Conservation (phyloP, 768 basidiomycete species). For the Lactarius indigo region DNA sequence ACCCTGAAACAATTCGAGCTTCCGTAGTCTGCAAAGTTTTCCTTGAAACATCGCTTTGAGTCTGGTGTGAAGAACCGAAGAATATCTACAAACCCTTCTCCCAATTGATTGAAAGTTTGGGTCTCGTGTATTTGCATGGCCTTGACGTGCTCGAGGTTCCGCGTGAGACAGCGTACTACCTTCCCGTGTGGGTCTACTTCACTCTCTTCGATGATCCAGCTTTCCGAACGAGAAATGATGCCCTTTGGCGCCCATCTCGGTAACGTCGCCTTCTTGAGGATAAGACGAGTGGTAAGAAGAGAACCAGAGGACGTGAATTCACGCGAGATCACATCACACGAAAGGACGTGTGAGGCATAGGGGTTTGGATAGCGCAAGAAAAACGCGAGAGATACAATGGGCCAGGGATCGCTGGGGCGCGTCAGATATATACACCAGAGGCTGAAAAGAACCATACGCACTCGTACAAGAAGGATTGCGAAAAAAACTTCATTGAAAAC, state of each 20-base stretch:
- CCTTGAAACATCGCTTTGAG: constrained; percentile 36
- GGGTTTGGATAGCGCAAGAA: constrained; percentile 96
- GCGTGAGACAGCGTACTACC: constrained; percentile 73
- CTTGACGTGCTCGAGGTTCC: constrained; percentile 92
- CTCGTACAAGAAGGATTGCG: constrained; percentile 57
- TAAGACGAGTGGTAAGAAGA: constrained; percentile 82
- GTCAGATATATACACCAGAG: constrained; percentile 14
- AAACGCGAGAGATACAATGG: constrained; percentile 89
- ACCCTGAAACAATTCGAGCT: constrained; percentile 80
- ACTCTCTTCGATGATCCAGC: constrained; percentile 94
- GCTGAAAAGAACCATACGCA: constrained; percentile 32
- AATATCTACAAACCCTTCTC: constrained; percentile 52
- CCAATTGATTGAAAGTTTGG: constrained; percentile 62
- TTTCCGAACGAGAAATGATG: constrained; percentile 80
- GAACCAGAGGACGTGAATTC: constrained; percentile 67
- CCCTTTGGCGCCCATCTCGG: constrained; percentile 89
- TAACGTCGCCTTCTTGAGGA: constrained; percentile 87
- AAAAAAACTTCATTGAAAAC: constrained; percentile 48
- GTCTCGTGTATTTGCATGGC: constrained; percentile 90
- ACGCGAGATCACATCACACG: constrained; percentile 93
- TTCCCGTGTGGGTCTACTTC: constrained; percentile 85
- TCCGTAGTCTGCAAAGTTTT: constrained; percentile 85
- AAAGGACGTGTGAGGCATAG: constrained; percentile 88
- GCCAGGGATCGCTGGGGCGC: constrained; percentile 77
- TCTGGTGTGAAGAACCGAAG: neutral